phyloP scores from a whole-genome alignment of 2,329 filamentous ascomycete genomes.

The Fusarium dimerum region DNA sequence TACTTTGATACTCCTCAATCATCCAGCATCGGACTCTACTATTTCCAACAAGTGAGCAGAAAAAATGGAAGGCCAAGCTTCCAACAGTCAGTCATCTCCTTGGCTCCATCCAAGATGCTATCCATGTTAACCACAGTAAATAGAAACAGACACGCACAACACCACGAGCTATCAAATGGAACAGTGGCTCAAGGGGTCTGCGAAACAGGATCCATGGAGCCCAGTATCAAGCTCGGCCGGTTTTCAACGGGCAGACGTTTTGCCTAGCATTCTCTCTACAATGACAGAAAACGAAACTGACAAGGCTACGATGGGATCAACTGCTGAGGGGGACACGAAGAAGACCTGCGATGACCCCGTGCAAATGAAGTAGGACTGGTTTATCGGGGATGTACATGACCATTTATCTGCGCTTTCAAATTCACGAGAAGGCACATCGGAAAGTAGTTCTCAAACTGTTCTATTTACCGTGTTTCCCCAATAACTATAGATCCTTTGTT shows the following conservation, averaged over 20 bases:
- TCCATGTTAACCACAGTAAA: not conserved
- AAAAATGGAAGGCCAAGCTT: not conserved
- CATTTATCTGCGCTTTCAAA: too few relatives aligned
- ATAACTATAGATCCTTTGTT: constrained; percentile 41
- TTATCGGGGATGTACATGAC: too few relatives aligned
- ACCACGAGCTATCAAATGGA: not conserved
- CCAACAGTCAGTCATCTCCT: not conserved
- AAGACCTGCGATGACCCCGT: not conserved
- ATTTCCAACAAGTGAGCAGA: not conserved
- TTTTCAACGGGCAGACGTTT: not conserved
- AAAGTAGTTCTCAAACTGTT: too few relatives aligned
- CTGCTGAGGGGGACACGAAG: not conserved
- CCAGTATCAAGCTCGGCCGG: not conserved
- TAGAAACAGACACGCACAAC: not conserved
- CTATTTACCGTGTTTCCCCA: not conserved
- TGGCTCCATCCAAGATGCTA: not conserved
- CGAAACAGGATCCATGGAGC: not conserved
- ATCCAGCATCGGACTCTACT: too few relatives aligned
- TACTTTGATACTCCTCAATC: too few relatives aligned
- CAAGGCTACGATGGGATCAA: not conserved
- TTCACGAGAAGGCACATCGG: too few relatives aligned
- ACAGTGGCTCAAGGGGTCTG: not conserved
- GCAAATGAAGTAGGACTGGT: too few relatives aligned
- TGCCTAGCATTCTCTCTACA: not conserved
- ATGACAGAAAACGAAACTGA: not conserved